phyloP scores from a whole-genome alignment of 768 basidiomycete genomes.

The Hydnomerulius pinastri region DNA sequence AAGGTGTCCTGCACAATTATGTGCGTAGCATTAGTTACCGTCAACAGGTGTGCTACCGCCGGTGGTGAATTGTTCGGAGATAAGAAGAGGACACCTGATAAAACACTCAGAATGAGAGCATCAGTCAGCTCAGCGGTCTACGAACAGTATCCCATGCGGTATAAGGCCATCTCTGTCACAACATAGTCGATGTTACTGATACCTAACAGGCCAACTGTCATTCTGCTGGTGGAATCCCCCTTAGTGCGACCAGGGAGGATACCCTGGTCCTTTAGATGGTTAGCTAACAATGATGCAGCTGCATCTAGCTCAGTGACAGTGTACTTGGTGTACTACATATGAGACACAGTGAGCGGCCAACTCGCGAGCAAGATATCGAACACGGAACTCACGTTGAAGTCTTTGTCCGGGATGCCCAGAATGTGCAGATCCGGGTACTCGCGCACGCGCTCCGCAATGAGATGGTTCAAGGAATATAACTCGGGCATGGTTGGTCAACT shows the following conservation, averaged over 20 bases:
- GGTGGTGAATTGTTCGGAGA: conserved; percentile 48
- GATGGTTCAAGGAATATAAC: conserved; percentile 29
- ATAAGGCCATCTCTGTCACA: conserved; percentile 25
- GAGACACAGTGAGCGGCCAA: not conserved
- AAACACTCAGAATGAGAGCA: not conserved
- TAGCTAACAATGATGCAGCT: conserved; percentile 28
- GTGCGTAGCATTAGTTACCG: conserved; percentile 21
- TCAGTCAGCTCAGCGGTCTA: not conserved
- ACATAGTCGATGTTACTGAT: conserved; percentile 31
- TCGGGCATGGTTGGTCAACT: conserved; percentile 16
- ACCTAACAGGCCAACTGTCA: conserved; percentile 28
- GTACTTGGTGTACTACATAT: conserved; percentile 24
- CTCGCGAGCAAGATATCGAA: not conserved
- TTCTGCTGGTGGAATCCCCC: conserved; percentile 23
- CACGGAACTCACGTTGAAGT: conserved; percentile 16
- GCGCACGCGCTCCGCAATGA: conserved; percentile 20
- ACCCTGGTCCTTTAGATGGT: conserved; percentile 20
- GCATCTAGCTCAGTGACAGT: conserved; percentile 26
- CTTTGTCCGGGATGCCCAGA: conserved; percentile 26
- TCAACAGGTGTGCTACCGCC: conserved; percentile 47
- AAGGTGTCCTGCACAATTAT: conserved; percentile 22
- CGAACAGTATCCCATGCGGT: conserved; percentile 35
- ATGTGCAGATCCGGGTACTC: conserved; percentile 23
- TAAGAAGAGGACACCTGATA: conserved; percentile 34
- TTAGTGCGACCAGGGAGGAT: conserved; percentile 23